These are phyloP conservation scores for Ilyonectria mors-panacis DNA, from an alignment of 2,329 filamentous ascomycete genomes.

Conservation along the genomic window DNA sequence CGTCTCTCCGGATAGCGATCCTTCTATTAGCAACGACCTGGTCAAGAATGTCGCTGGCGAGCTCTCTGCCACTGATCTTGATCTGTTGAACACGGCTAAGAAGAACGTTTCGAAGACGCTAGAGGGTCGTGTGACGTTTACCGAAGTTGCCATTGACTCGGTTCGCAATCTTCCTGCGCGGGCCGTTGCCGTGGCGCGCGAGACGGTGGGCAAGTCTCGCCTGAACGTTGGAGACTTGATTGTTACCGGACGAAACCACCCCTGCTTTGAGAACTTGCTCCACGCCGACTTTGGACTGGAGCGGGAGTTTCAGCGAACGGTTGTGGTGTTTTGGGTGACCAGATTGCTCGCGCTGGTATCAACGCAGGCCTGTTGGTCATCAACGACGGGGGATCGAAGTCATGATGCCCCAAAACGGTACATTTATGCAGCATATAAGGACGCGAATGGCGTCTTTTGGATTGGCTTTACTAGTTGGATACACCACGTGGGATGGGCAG, in stretches of 20 bases:
- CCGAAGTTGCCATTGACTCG: conserved; percentile 43
- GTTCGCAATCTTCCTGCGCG: conserved; percentile 46
- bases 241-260: conserved; percentile 45
- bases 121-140: conserved; percentile 40
- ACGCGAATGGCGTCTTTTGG: conserved; percentile 8
- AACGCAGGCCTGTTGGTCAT: conserved; percentile 51
- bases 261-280: conserved; percentile 31
- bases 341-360: conserved; percentile 45
- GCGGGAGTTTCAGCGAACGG: conserved; percentile 45
- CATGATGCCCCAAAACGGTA: neutral
- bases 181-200: conserved; percentile 37
- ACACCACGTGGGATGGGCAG: neutral
- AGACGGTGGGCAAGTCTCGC: conserved; percentile 42
- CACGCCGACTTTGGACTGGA: conserved; percentile 44
- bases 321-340: conserved; percentile 48
- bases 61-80: conserved; percentile 44
- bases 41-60: conserved; percentile 28
- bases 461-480: conserved; percentile 6
- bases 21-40: conserved; percentile 28
- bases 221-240: conserved; percentile 47
- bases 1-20: conserved; percentile 6
- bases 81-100: conserved; percentile 47
- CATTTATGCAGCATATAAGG: conserved; percentile 2
- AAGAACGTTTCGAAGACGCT: conserved; percentile 35
- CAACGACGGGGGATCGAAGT: conserved; percentile 35